Evolutionary conservation across 129 eudicot species (phyloP).

Genomic region (Chrysanthemum lavandulifolium): DNA sequence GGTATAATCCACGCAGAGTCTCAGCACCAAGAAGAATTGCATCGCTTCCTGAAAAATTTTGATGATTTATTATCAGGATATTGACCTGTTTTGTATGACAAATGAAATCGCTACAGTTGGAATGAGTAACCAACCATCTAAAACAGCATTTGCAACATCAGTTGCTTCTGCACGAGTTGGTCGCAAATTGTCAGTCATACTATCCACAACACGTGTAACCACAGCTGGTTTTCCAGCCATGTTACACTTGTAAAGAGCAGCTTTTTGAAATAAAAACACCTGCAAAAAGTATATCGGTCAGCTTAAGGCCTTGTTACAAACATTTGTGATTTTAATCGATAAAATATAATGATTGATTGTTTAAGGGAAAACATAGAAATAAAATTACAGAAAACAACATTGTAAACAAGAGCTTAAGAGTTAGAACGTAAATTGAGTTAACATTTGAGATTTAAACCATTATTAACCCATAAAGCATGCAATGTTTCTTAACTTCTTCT

Average conservation of each 20-base stretch:
- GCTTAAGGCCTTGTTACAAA: conserved; percentile 9
- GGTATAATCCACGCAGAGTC: conserved; percentile 71
- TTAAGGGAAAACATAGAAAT: background rate
- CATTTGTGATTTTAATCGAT: background rate
- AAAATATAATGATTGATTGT: too few relatives aligned
- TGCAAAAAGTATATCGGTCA: conserved; percentile 27
- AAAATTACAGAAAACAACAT: too few relatives aligned
- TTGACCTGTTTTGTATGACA: background rate
- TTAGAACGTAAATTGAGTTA: too few relatives aligned
- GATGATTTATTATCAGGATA: background rate
- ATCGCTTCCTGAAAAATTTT: conserved; percentile 56
- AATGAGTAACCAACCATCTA: conserved; percentile 50
- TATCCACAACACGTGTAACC: conserved; percentile 77
- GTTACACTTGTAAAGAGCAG: conserved; percentile 74
- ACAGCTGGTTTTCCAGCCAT: conserved; percentile 85
- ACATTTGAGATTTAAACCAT: too few relatives aligned
- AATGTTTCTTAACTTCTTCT: background rate
- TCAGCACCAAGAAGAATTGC: conserved; percentile 86
- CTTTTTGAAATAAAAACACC: conserved; percentile 73
- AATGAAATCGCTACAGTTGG: background rate
- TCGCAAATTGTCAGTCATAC: conserved; percentile 72
- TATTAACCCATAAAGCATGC: background rate
- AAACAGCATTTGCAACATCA: conserved; percentile 80
- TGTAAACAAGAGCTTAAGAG: too few relatives aligned
- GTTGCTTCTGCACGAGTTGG: conserved; percentile 90